These are phyloP conservation scores for Hawksworthiomyces lignivorus DNA, from an alignment of 2,329 filamentous ascomycete species.

Conservation along the genomic window DNA sequence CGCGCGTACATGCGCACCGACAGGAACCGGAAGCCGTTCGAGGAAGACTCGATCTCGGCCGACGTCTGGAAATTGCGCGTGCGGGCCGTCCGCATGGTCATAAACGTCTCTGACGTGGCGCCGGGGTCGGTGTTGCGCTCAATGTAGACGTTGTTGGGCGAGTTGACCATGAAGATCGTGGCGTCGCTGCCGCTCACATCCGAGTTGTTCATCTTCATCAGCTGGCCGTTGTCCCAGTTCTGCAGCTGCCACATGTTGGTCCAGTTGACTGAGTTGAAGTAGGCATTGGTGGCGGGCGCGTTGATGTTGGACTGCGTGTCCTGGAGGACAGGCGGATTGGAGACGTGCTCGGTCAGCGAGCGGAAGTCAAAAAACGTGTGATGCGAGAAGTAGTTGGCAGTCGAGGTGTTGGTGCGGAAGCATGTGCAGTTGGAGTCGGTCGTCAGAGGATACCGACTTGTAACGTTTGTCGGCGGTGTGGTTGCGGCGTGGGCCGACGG, in stretches of 20 bases:
- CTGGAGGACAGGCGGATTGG: slow-evolving; percentile 25
- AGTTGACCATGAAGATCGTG: slow-evolving; percentile 29
- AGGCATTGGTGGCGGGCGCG: slow-evolving; percentile 29
- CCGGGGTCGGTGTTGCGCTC: slow-evolving; percentile 26
- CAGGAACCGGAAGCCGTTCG: slow-evolving; percentile 20
- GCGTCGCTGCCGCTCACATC: slow-evolving; percentile 21
- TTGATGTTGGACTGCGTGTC: slow-evolving; percentile 21
- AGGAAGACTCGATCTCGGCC: slow-evolving; percentile 24
- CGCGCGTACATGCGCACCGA: slow-evolving; percentile 27
- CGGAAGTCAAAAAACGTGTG: slow-evolving; percentile 46
- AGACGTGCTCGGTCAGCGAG: slow-evolving; percentile 30
- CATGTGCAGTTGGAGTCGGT: slow-evolving; percentile 35
- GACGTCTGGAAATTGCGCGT: slow-evolving; percentile 19
- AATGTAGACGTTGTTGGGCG: slow-evolving; percentile 33
- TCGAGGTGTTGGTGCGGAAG: slow-evolving; percentile 39
- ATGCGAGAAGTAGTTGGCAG: slow-evolving; percentile 33
- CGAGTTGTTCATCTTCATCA: slow-evolving; percentile 13
- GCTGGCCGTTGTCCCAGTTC: slow-evolving; percentile 31
- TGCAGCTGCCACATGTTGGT: slow-evolving; percentile 30
- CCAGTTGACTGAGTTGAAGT: slow-evolving; percentile 30
- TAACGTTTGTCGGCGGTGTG: neutral
- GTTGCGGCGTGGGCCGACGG: neutral
- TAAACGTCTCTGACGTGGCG: slow-evolving; percentile 11
- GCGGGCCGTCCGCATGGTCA: slow-evolving; percentile 17
- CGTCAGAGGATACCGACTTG: slow-evolving; percentile 14